Conservation (phyloP, 495 filamentous ascomycete species). For the Melanomma pulvis-pyrius region DNA sequence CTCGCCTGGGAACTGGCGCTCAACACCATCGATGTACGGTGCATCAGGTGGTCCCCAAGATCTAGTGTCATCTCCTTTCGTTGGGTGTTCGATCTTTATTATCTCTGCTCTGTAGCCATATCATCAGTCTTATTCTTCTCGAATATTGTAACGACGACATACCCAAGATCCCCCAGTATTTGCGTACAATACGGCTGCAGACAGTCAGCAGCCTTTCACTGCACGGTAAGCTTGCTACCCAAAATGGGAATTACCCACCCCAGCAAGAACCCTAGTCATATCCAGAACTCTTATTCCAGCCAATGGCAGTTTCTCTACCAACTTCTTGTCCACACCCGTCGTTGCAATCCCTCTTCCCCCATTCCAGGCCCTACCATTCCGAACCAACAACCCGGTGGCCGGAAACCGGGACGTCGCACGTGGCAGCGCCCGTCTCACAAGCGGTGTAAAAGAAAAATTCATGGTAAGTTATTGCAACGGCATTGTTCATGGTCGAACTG, state of each 20-base stretch:
- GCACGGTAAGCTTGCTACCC: background rate
- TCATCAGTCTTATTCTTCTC: background rate
- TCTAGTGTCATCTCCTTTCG: conserved; percentile 36
- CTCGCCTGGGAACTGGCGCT: conserved; percentile 31
- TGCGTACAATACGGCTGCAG: conserved; percentile 37
- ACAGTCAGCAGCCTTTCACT: conserved; percentile 2
- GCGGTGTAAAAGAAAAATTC: conserved; percentile 1
- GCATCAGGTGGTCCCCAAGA: conserved; percentile 35
- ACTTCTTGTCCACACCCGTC: conserved; percentile 25
- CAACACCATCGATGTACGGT: conserved; percentile 27
- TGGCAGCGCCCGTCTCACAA: background rate
- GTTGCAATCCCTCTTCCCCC: background rate
- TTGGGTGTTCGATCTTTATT: conserved; percentile 45
- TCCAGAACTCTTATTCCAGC: conserved; percentile 35
- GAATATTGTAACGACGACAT: background rate
- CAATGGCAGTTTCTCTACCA: conserved; percentile 34
- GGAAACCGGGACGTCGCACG: conserved; percentile 6
- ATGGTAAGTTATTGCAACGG: conserved; percentile 12
- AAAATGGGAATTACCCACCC: conserved; percentile 33
- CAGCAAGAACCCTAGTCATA: conserved; percentile 37
- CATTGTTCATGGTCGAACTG: conserved; percentile 6
- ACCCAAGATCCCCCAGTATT: conserved; percentile 35
- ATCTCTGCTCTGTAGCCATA: conserved; percentile 25
- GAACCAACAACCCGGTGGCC: conserved; percentile 1
- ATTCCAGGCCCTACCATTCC: conserved; percentile 2